These are phyloP conservation scores for Dictyostelium intermedium DNA, from an alignment of 78 protist genomes.

Conservation along the genomic window DNA sequence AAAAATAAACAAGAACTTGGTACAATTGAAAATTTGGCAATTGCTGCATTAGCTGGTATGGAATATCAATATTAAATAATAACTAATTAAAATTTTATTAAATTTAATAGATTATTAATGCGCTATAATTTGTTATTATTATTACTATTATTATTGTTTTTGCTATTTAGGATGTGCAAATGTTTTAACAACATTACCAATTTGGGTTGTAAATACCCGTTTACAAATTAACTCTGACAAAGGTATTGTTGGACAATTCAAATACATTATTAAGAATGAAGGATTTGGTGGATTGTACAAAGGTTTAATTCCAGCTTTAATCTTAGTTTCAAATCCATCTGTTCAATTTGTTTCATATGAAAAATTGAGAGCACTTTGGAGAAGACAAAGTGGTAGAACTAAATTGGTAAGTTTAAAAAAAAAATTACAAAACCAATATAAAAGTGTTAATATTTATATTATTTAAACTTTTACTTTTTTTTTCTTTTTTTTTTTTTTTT, in stretches of 20 bases:
- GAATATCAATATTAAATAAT: too few relatives aligned
- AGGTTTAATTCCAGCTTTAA: constrained; percentile 76
- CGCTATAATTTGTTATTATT: background rate
- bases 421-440: too few relatives aligned
- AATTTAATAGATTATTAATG: too few relatives aligned
- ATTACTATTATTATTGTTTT: background rate
- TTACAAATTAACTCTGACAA: constrained; percentile 49
- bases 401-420: constrained; percentile 2
- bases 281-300: constrained; percentile 77
- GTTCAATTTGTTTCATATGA: constrained; percentile 77
- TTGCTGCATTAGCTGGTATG: constrained; percentile 70
- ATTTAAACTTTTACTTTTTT: background rate
- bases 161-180: constrained; percentile 34
- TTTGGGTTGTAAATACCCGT: constrained; percentile 76
- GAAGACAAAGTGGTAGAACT: constrained; percentile 14
- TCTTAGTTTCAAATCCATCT: constrained; percentile 74
- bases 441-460: too few relatives aligned
- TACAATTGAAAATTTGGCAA: constrained; percentile 35
- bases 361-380: constrained; percentile 64
- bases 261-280: constrained; percentile 51
- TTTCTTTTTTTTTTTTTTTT: background rate
- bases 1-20: constrained; percentile 30
- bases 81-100: background rate
- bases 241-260: constrained; percentile 71
- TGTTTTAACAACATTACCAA: constrained; percentile 72